phyloP scores from a whole-genome alignment of 2,329 filamentous ascomycete species.

The Colletotrichum lentis region DNA sequence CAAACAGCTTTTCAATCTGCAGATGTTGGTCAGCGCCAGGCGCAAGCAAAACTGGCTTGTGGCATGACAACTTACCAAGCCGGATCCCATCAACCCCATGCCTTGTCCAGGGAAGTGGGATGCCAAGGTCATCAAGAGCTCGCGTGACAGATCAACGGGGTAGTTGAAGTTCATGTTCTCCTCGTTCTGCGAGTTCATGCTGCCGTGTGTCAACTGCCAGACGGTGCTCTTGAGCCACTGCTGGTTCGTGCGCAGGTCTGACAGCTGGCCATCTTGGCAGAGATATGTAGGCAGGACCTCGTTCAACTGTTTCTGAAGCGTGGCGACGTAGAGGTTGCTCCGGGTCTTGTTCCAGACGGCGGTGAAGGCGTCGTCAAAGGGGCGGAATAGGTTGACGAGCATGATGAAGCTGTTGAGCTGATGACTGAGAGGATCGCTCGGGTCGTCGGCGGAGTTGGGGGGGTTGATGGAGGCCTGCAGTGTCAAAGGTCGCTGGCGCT shows the following conservation, averaged over 20 bases:
- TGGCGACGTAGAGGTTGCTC: slow-evolving; percentile 64
- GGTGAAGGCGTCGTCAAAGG: slow-evolving; percentile 72
- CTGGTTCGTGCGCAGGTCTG: slow-evolving; percentile 66
- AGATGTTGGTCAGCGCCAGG: not conserved
- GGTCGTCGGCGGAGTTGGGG: slow-evolving; percentile 69
- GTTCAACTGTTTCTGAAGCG: slow-evolving; percentile 69
- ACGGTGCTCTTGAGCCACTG: slow-evolving; percentile 71
- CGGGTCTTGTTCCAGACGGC: slow-evolving; percentile 73
- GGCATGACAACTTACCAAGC: slow-evolving; percentile 64
- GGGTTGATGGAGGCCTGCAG: slow-evolving; percentile 73
- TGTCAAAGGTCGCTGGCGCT: slow-evolving; percentile 73
- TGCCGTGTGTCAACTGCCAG: slow-evolving; percentile 69
- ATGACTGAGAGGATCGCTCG: slow-evolving; percentile 61
- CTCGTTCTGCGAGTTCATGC: slow-evolving; percentile 58
- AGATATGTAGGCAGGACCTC: slow-evolving; percentile 63
- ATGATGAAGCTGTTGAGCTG: slow-evolving; percentile 66
- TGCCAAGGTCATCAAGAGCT: slow-evolving; percentile 71
- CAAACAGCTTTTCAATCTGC: slow-evolving; percentile 81
- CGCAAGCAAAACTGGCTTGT: not conserved
- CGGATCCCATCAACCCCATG: slow-evolving; percentile 78
- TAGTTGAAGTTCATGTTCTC: slow-evolving; percentile 69
- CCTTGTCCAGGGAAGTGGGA: slow-evolving; percentile 75
- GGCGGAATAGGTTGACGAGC: slow-evolving; percentile 69
- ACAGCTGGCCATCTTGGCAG: slow-evolving; percentile 61
- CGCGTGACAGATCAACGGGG: slow-evolving; percentile 68